Conservation (phyloP, 2,329 filamentous ascomycete genomes). For the Penicillium sp. region DNA sequence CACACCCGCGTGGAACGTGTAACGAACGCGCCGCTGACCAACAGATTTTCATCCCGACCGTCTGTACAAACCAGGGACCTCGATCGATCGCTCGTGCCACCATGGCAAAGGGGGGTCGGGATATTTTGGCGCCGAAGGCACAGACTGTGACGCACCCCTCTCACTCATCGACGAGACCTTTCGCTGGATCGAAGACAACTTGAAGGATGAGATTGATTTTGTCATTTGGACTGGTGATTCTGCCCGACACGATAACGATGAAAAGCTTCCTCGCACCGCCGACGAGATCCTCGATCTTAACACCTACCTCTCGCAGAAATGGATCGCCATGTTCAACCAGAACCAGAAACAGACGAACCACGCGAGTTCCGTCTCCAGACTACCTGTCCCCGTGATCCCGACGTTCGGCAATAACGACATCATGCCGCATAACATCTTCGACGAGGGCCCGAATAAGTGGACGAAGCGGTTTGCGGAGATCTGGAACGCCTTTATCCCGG, state of each 20-base stretch:
- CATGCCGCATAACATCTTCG: constrained; percentile 91
- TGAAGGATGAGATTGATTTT: constrained; percentile 81
- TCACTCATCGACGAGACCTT: constrained; percentile 85
- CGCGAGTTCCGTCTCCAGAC: constrained; percentile 51
- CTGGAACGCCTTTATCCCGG: constrained; percentile 86
- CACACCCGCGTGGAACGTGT: neutral
- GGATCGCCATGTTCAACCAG: constrained; percentile 67
- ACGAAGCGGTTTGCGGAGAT: constrained; percentile 74
- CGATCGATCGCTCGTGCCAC: constrained; percentile 74
- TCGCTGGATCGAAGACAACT: constrained; percentile 77
- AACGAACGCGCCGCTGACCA: neutral
- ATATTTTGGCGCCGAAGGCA: constrained; percentile 79
- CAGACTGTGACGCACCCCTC: constrained; percentile 83
- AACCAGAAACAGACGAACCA: constrained; percentile 31
- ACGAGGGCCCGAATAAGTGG: constrained; percentile 82
- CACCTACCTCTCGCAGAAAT: constrained; percentile 71
- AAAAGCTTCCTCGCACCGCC: constrained; percentile 71
- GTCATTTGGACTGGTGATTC: constrained; percentile 92
- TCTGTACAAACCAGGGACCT: constrained; percentile 78
- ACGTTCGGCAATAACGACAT: constrained; percentile 98
- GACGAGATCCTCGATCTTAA: constrained; percentile 79
- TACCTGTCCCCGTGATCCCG: constrained; percentile 78
- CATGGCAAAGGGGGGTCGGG: constrained; percentile 74
- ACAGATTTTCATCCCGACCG: constrained; percentile 89
- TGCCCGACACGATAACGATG: constrained; percentile 85